Percentiles rank a stretch among this genome's conserved stretches.
Evolutionary conservation across 495 filamentous ascomycete species (phyloP).

Genomic region (Penicillium coffeae): DNA sequence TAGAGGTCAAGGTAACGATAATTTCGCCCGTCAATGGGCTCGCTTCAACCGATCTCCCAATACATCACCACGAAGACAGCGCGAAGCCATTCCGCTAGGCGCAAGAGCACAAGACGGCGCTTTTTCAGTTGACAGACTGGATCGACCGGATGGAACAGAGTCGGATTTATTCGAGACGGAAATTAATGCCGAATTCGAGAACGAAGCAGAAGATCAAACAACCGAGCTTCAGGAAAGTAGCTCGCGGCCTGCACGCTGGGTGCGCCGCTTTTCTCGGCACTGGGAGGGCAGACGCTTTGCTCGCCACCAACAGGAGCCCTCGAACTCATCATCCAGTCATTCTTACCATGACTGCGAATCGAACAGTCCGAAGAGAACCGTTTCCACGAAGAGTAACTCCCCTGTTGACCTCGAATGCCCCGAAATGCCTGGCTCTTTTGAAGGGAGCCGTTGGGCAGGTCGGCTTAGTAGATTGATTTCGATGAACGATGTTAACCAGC

Average conservation of each 20-base stretch:
- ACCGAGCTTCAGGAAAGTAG: conserved; percentile 5
- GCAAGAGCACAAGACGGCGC: not conserved
- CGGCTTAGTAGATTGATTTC: conserved; percentile 16
- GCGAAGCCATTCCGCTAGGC: not conserved
- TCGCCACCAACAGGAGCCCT: conserved; percentile 9
- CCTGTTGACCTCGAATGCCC: conserved; percentile 27
- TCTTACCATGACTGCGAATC: conserved; percentile 11
- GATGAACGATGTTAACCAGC: not conserved
- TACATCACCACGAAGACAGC: not conserved
- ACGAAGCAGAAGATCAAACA: conserved; percentile 5
- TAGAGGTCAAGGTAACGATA: not conserved
- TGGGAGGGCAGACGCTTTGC: conserved; percentile 12
- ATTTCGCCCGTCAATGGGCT: not conserved
- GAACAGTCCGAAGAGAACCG: conserved; percentile 5
- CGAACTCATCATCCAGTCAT: conserved; percentile 8
- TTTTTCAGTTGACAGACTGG: not conserved
- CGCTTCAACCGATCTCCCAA: conserved; percentile 6
- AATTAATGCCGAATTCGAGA: not conserved
- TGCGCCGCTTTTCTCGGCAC: conserved; percentile 11
- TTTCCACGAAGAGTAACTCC: conserved; percentile 12
- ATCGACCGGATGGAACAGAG: conserved; percentile 1
- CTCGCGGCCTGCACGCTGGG: conserved; percentile 14
- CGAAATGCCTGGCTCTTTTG: conserved; percentile 25
- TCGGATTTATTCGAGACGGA: conserved; percentile 3
- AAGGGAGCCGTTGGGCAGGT: conserved; percentile 26